phyloP scores from a whole-genome alignment of 208 protist genomes.

The Acanthamoeba healyi region DNA sequence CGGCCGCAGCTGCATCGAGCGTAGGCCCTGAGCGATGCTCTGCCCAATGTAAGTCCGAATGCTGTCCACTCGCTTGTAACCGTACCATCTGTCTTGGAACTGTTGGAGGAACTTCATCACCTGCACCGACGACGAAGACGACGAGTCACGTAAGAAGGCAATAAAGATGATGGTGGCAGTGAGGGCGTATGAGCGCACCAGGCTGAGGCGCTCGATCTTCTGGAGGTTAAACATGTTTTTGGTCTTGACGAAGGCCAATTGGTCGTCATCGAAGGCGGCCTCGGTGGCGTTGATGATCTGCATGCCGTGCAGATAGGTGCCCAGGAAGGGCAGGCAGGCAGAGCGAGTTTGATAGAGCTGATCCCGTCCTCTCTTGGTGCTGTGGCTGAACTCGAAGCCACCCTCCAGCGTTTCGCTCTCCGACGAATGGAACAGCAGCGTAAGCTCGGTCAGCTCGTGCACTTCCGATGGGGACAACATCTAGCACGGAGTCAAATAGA shows the following conservation, averaged over 20 bases:
- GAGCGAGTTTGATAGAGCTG: neutral
- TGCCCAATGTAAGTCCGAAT: neutral
- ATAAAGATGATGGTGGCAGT: neutral
- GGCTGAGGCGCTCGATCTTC: conserved; percentile 13
- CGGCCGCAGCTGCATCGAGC: neutral
- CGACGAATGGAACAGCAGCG: neutral
- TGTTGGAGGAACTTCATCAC: conserved; percentile 1
- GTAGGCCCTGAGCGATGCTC: neutral
- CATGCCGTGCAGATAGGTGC: conserved; percentile 34
- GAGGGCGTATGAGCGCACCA: neutral
- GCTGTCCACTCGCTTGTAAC: neutral
- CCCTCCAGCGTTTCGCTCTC: neutral
- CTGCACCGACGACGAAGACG: neutral
- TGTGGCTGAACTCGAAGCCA: conserved; percentile 26
- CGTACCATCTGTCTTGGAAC: neutral
- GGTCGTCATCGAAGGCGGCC: conserved; percentile 33
- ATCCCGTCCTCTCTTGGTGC: neutral
- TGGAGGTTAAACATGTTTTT: conserved; percentile 20
- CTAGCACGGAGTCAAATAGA: no score
- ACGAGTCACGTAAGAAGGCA: neutral
- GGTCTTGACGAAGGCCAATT: neutral
- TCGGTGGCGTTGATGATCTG: conserved; percentile 40
- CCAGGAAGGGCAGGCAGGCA: conserved; percentile 23
- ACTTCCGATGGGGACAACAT: neutral
- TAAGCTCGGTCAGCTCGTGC: neutral